These are phyloP conservation scores for Pseudovirgaria hyperparasitica DNA, from an alignment of 2,329 filamentous ascomycete genomes.

Conservation along the genomic window DNA sequence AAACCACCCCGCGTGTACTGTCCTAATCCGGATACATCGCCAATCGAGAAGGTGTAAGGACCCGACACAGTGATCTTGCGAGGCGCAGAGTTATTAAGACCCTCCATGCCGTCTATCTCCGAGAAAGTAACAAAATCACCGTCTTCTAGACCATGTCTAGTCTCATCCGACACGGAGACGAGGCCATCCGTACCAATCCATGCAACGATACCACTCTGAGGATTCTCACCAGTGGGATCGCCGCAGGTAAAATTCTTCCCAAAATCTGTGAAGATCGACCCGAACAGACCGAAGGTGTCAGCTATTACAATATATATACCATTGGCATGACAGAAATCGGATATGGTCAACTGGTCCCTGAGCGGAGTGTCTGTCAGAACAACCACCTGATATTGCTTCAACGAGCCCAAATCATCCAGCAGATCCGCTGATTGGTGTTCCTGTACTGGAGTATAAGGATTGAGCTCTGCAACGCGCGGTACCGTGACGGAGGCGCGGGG, in stretches of 20 bases:
- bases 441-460: conserved; percentile 85
- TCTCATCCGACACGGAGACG: conserved; percentile 89
- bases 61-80: conserved; percentile 86
- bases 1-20: conserved; percentile 80
- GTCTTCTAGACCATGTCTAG: conserved; percentile 87
- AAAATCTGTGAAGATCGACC: conserved; percentile 94
- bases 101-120: conserved; percentile 86
- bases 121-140: conserved; percentile 93
- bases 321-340: conserved; percentile 89
- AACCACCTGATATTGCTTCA: conserved; percentile 85
- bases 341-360: conserved; percentile 67
- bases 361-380: conserved; percentile 79
- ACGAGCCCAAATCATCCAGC: conserved; percentile 61
- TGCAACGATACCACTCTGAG: conserved; percentile 77
- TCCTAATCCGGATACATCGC: conserved; percentile 77
- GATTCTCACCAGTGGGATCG: conserved; percentile 82
- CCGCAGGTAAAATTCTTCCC: conserved; percentile 85
- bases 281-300: conserved; percentile 89
- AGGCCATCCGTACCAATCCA: conserved; percentile 80
- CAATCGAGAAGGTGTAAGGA: conserved; percentile 95
- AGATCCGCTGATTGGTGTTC: conserved; percentile 56
- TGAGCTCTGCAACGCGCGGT: conserved; percentile 84
- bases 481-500: conserved; percentile 76
- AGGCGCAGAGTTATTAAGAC: conserved; percentile 68
- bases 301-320: conserved; percentile 81